A percentile compares a stretch with the other conserved stretches of the same genome.
Conservation (phyloP, 371 early-diverging fungal species). For the Circinella minor region DNA sequence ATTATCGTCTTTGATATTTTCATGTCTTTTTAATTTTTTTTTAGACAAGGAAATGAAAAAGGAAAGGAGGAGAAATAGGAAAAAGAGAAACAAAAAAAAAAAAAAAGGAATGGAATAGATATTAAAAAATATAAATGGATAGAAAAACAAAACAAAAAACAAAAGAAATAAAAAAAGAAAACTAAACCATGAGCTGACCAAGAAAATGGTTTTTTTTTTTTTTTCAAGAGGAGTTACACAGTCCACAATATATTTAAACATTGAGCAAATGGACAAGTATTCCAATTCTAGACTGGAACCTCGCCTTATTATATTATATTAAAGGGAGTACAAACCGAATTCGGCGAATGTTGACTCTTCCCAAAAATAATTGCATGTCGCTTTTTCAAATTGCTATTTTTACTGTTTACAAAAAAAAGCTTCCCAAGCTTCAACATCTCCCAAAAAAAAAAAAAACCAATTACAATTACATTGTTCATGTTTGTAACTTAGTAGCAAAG, state of each 20-base stretch:
- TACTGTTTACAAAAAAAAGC: neutral
- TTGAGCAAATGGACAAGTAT: neutral
- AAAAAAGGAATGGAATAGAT: neutral
- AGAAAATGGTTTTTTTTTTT: neutral
- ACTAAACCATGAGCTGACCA: neutral
- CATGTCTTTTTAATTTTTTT: neutral
- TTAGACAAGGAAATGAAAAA: neutral
- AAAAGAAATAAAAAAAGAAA: slow-evolving; percentile 1
- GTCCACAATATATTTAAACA: neutral
- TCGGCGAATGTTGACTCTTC: slow-evolving; percentile 2
- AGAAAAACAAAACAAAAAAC: neutral
- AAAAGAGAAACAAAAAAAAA: neutral
- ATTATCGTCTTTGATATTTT: neutral
- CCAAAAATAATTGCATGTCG: neutral
- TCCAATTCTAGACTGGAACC: slow-evolving; percentile 7
- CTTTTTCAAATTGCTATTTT: slow-evolving; percentile 7
- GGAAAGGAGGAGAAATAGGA: neutral
- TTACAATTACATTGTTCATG: too few relatives aligned
- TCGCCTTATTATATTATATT: neutral
- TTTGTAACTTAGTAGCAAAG: too few relatives aligned
- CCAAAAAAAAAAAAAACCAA: neutral
- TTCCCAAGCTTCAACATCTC: neutral
- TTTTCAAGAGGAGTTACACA: slow-evolving; percentile 10
- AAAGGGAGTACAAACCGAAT: slow-evolving; percentile 6
- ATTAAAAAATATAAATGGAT: neutral